Conservation (phyloP, 176 grass and related monocot genomes). For the Carex scoparia region DNA sequence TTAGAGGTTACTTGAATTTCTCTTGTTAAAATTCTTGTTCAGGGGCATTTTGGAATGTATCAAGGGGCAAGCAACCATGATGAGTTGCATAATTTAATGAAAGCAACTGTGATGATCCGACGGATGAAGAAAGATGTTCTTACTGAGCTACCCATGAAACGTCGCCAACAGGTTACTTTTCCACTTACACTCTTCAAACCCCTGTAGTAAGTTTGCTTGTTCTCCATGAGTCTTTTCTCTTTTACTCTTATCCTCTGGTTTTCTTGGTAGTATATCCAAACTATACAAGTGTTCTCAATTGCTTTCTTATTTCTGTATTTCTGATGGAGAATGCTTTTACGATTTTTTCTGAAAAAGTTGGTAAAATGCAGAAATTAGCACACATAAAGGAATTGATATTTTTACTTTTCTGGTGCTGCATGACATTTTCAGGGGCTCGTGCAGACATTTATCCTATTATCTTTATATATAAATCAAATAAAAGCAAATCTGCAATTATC, state of each 20-base stretch:
- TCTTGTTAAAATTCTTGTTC: conserved; percentile 30
- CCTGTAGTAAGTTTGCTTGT: neutral
- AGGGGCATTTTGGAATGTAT: conserved; percentile 64
- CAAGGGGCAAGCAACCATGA: conserved; percentile 99
- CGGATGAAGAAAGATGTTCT: conserved; percentile 95
- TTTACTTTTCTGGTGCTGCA: neutral
- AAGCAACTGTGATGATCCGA: conserved; percentile 94
- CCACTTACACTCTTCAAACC: neutral
- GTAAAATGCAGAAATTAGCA: neutral
- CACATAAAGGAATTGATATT: neutral
- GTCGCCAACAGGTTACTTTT: conserved; percentile 70
- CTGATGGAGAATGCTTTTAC: neutral
- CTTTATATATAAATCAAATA: neutral
- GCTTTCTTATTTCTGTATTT: neutral
- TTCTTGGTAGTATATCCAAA: neutral
- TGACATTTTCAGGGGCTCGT: neutral
- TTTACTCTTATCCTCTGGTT: neutral
- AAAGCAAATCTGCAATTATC: neutral
- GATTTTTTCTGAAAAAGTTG: neutral
- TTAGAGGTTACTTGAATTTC: conserved; percentile 15
- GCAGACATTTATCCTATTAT: neutral
- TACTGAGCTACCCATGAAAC: conserved; percentile 73
- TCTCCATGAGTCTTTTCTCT: neutral
- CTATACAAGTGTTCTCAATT: neutral
- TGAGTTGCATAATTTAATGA: conserved; percentile 95